Evolutionary conservation across 768 basidiomycete species (phyloP).

Genomic region (Phylloporus arenicola): DNA sequence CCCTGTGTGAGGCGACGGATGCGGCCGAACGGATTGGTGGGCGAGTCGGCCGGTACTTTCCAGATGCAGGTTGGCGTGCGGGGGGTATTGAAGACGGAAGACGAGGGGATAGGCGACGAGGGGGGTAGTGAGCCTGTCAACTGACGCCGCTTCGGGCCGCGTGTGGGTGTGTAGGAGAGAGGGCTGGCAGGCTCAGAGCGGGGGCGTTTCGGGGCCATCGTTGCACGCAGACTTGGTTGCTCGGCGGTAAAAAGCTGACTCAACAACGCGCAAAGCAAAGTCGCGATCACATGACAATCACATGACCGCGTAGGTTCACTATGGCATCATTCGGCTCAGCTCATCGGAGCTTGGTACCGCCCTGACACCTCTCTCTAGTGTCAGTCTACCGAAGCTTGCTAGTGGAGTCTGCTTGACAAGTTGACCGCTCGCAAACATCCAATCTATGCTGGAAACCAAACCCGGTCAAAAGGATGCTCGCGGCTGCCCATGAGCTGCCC

Average conservation of each 20-base stretch:
- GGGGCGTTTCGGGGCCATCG: conserved; percentile 28
- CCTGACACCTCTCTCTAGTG: too few relatives aligned
- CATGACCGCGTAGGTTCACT: conserved; percentile 8
- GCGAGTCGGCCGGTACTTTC: conserved; percentile 56
- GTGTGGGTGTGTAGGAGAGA: conserved; percentile 27
- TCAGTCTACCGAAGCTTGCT: too few relatives aligned
- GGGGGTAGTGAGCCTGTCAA: conserved; percentile 20
- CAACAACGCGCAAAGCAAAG: conserved; percentile 10
- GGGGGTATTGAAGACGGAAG: conserved; percentile 26
- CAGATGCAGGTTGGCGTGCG: conserved; percentile 39
- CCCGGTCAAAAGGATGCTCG: too few relatives aligned
- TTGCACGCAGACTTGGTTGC: background rate
- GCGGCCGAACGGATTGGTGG: conserved; percentile 65
- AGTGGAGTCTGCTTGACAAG: too few relatives aligned
- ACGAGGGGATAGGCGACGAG: conserved; percentile 26
- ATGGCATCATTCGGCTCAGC: too few relatives aligned
- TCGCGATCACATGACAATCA: conserved; percentile 15
- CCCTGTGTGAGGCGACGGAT: conserved; percentile 38
- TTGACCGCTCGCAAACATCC: too few relatives aligned
- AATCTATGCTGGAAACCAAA: too few relatives aligned
- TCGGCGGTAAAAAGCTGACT: conserved; percentile 3
- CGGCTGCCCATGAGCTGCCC: too few relatives aligned
- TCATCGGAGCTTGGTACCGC: too few relatives aligned
- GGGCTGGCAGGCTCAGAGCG: conserved; percentile 24
- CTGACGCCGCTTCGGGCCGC: conserved; percentile 25